A percentile compares a stretch with the other conserved stretches of the same genome.
Evolutionary conservation across 345 rosid genomes (phyloP).

Genomic region (Firmiana major): DNA sequence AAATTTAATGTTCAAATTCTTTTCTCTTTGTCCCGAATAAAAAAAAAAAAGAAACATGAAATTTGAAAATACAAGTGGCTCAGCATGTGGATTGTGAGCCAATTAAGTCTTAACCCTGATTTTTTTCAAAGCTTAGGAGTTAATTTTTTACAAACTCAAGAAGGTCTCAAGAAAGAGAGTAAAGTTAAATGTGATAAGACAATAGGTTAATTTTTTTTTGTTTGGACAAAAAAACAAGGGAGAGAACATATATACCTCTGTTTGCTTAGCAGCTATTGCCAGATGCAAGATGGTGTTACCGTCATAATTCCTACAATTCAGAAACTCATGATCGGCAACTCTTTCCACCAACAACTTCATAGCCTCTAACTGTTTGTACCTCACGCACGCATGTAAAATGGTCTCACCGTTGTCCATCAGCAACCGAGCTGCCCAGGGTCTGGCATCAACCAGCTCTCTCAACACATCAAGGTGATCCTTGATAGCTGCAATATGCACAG

Average conservation of each 20-base stretch:
- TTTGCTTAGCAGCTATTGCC: slow-evolving; percentile 16
- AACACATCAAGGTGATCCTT: slow-evolving; percentile 23
- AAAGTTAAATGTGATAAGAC: too few relatives aligned
- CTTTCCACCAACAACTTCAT: not conserved
- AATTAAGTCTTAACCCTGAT: too few relatives aligned
- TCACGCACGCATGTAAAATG: slow-evolving; percentile 19
- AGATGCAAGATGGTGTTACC: not conserved
- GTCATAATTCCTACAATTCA: not conserved
- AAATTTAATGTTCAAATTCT: too few relatives aligned
- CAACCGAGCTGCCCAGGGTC: slow-evolving; percentile 2
- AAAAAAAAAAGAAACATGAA: too few relatives aligned
- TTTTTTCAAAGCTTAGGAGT: too few relatives aligned
- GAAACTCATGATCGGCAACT: slow-evolving; percentile 6
- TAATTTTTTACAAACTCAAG: too few relatives aligned
- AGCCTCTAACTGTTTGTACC: not conserved
- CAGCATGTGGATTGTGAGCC: too few relatives aligned
- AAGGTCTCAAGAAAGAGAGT: too few relatives aligned
- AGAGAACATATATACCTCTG: slow-evolving; percentile 13
- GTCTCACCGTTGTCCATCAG: slow-evolving; percentile 24
- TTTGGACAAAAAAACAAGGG: not conserved
- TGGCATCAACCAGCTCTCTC: slow-evolving; percentile 10
- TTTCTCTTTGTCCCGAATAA: too few relatives aligned
- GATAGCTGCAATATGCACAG: slow-evolving; percentile 29
- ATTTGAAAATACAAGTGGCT: too few relatives aligned
- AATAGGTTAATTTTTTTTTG: too few relatives aligned